Evolutionary conservation across 805 yeast species (phyloP).

Genomic region (Pichia nanzhaoensis): DNA sequence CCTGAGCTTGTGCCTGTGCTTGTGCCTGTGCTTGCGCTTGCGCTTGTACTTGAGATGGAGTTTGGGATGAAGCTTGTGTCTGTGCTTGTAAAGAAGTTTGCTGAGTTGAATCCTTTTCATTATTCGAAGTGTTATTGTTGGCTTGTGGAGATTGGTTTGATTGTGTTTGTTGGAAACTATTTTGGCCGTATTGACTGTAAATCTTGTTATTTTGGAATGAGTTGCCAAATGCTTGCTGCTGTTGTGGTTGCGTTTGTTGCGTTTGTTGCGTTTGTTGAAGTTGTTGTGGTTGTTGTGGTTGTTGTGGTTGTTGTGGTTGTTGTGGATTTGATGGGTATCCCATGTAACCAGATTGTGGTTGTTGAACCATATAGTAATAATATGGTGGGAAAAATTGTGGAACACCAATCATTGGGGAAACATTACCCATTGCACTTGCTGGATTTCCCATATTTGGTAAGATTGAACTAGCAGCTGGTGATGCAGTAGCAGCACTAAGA

Average conservation of each 20-base stretch:
- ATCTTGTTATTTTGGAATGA: constrained; percentile 22
- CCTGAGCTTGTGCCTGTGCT: constrained; percentile 3
- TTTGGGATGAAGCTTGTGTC: constrained; percentile 2
- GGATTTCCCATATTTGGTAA: constrained; percentile 18
- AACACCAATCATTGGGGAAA: constrained; percentile 27
- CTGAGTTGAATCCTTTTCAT: constrained; percentile 14
- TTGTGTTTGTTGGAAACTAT: constrained; percentile 12
- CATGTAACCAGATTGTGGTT: constrained; percentile 10
- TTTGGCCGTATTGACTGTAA: constrained; percentile 25
- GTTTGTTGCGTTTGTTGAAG: constrained; percentile 3
- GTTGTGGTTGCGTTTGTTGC: constrained; percentile 13
- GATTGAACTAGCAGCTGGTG: constrained; percentile 17
- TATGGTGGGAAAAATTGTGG: constrained; percentile 29
- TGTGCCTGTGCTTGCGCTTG: no score
- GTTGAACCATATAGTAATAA: constrained; percentile 22
- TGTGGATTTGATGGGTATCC: constrained; percentile 17
- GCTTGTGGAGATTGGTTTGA: constrained; percentile 3
- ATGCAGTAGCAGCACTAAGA: constrained; percentile 2
- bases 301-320: constrained; percentile 16
- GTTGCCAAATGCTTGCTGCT: constrained; percentile 18
- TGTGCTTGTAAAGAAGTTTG: constrained; percentile 14
- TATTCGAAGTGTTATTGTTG: constrained; percentile 13
- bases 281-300: constrained; percentile 18
- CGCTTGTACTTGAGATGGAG: constrained; percentile 1
- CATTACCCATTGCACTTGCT: constrained; percentile 13